phyloP scores from a whole-genome alignment of 2,329 filamentous ascomycete genomes.

The Calonectria ilicicola region DNA sequence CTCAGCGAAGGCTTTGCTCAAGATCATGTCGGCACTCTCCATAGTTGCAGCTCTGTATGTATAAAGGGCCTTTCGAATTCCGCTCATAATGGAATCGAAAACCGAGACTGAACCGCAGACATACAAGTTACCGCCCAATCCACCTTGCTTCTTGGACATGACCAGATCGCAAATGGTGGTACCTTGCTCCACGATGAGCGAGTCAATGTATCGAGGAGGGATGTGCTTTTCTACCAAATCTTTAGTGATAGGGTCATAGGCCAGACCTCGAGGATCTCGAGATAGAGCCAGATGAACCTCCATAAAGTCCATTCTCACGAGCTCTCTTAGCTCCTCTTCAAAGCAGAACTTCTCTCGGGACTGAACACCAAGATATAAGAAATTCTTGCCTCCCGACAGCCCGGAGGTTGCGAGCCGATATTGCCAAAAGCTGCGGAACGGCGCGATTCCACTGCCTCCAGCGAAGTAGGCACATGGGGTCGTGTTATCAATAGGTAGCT shows the following conservation, averaged over 20 bases:
- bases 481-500: constrained; percentile 62
- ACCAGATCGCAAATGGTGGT: constrained; percentile 64
- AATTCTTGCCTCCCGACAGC: constrained; percentile 56
- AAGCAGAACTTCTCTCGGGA: constrained; percentile 58
- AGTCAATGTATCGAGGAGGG: constrained; percentile 64
- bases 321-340: constrained; percentile 31
- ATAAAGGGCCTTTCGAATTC: constrained; percentile 67
- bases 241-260: constrained; percentile 53
- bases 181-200: constrained; percentile 63
- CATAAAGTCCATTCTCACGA: constrained; percentile 59
- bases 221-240: constrained; percentile 63
- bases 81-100: constrained; percentile 65
- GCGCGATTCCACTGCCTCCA: constrained; percentile 65
- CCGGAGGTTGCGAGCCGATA: constrained; percentile 50
- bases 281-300: constrained; percentile 67
- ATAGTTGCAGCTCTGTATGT: constrained; percentile 64
- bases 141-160: constrained; percentile 68
- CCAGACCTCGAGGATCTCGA: constrained; percentile 59
- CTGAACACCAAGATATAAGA: constrained; percentile 65
- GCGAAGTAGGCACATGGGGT: constrained; percentile 66
- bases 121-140: constrained; percentile 54
- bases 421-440: constrained; percentile 67
- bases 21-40: constrained; percentile 61
- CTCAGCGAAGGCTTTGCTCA: constrained; percentile 66
- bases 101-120: constrained; percentile 46